A percentile compares a stretch with the other conserved stretches of the same genome.
phyloP scores from a whole-genome alignment of 768 basidiomycete species.

The Hygrocybe punicea region DNA sequence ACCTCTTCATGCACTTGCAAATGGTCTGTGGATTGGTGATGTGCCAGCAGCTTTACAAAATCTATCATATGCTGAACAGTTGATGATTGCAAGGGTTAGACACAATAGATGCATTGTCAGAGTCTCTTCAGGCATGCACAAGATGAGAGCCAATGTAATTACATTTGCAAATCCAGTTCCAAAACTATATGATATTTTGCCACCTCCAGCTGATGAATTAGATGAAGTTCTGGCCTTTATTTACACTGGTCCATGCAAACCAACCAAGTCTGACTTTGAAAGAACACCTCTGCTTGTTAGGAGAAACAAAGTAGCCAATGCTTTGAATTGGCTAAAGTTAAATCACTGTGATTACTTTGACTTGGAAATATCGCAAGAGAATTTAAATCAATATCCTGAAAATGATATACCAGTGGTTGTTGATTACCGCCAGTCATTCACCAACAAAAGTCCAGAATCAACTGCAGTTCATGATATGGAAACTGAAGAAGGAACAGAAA shows the following conservation, averaged over 20 bases:
- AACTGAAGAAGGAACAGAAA: conserved; percentile 18
- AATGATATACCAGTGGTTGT: conserved; percentile 14
- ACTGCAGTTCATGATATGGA: conserved; percentile 17
- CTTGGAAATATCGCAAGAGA: conserved; percentile 19
- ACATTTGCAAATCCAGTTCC: neutral
- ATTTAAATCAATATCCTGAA: conserved; percentile 11
- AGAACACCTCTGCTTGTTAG: conserved; percentile 25
- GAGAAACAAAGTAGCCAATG: conserved; percentile 12
- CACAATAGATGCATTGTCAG: conserved; percentile 30
- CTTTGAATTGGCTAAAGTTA: neutral
- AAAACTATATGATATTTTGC: conserved; percentile 20
- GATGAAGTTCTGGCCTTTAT: conserved; percentile 14
- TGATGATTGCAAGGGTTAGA: conserved; percentile 24
- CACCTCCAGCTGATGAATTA: conserved; percentile 18
- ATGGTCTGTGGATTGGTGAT: conserved; percentile 28
- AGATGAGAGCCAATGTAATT: conserved; percentile 26
- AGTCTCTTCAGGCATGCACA: conserved; percentile 28
- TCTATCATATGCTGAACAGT: conserved; percentile 31
- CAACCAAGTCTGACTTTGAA: conserved; percentile 13
- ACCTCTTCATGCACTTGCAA: conserved; percentile 7
- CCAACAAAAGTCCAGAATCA: conserved; percentile 7
- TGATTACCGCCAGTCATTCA: conserved; percentile 9
- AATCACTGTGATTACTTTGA: conserved; percentile 4
- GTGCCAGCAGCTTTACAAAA: conserved; percentile 27
- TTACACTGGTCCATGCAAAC: conserved; percentile 5